These are phyloP conservation scores for Cucumis melo DNA, from an alignment of 306 rosid species.

Conservation along the genomic window DNA sequence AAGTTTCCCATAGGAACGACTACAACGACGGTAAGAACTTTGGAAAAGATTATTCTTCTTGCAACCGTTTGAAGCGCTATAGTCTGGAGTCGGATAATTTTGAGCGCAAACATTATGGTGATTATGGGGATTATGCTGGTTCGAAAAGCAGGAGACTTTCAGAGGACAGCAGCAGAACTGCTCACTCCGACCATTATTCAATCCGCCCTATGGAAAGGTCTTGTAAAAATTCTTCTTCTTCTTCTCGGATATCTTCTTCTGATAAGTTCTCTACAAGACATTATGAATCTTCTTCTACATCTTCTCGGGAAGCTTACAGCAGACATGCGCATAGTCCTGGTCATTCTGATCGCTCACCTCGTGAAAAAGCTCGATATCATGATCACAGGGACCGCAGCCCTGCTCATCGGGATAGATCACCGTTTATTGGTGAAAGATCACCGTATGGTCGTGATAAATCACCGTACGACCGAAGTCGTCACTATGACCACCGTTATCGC, in stretches of 20 bases:
- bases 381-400: slow-evolving; percentile 70
- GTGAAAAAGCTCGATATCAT: slow-evolving; percentile 47
- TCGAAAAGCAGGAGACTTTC: slow-evolving; percentile 61
- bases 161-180: slow-evolving; percentile 47
- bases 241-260: slow-evolving; percentile 35
- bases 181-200: slow-evolving; percentile 48
- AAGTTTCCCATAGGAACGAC: slow-evolving; percentile 33
- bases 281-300: slow-evolving; percentile 49
- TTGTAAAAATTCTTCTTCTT: slow-evolving; percentile 35
- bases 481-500: slow-evolving; percentile 48
- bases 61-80: slow-evolving; percentile 66
- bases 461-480: slow-evolving; percentile 57
- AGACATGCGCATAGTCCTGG: slow-evolving; percentile 83
- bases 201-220: slow-evolving; percentile 57
- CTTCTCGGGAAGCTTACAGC: slow-evolving; percentile 51
- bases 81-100: slow-evolving; percentile 44
- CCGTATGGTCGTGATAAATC: slow-evolving; percentile 46
- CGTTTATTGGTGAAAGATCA: slow-evolving; percentile 41
- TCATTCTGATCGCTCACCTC: slow-evolving; percentile 81
- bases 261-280: slow-evolving; percentile 61
- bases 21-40: slow-evolving; percentile 60
- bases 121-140: slow-evolving; percentile 32
- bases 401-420: slow-evolving; percentile 15
- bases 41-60: slow-evolving; percentile 47
- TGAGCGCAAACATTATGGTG: slow-evolving; percentile 67